These are phyloP conservation scores for Apophysomyces elegans DNA, from an alignment of 371 early-diverging fungal species.

Conservation along the genomic window DNA sequence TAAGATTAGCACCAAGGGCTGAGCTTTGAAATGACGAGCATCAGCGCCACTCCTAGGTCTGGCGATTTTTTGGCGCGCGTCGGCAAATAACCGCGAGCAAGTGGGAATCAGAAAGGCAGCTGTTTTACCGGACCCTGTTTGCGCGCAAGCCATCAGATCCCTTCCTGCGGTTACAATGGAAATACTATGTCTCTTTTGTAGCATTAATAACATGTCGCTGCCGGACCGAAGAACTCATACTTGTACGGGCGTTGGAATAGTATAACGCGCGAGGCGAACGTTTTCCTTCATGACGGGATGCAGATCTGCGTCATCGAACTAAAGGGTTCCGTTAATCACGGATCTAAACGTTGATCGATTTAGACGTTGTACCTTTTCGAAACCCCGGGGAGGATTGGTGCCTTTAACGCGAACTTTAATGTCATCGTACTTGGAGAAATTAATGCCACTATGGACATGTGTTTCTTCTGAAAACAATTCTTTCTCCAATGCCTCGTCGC, in stretches of 20 bases:
- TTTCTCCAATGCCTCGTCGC: constrained; percentile 49
- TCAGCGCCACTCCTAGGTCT: constrained; percentile 29
- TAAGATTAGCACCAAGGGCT: constrained; percentile 44
- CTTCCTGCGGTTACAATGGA: constrained; percentile 67
- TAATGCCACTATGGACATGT: constrained; percentile 55
- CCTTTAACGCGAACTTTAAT: constrained; percentile 60
- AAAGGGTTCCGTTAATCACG: background rate
- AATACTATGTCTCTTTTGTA: constrained; percentile 62
- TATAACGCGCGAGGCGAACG: constrained; percentile 58
- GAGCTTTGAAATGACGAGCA: constrained; percentile 26
- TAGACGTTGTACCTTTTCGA: constrained; percentile 32
- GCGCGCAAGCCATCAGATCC: constrained; percentile 81
- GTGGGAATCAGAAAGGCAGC: constrained; percentile 73
- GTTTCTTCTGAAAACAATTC: constrained; percentile 55
- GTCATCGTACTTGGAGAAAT: constrained; percentile 59
- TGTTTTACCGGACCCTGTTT: constrained; percentile 84
- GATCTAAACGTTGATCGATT: background rate
- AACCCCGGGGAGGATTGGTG: constrained; percentile 45
- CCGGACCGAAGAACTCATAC: constrained; percentile 18
- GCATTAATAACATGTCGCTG: background rate
- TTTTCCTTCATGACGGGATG: constrained; percentile 61
- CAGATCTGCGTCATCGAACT: constrained; percentile 56
- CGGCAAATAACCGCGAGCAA: constrained; percentile 37
- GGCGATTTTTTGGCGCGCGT: constrained; percentile 29
- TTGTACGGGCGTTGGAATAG: constrained; percentile 75